phyloP scores from a whole-genome alignment of 768 basidiomycete genomes.

The Fomitopsis pulvina region DNA sequence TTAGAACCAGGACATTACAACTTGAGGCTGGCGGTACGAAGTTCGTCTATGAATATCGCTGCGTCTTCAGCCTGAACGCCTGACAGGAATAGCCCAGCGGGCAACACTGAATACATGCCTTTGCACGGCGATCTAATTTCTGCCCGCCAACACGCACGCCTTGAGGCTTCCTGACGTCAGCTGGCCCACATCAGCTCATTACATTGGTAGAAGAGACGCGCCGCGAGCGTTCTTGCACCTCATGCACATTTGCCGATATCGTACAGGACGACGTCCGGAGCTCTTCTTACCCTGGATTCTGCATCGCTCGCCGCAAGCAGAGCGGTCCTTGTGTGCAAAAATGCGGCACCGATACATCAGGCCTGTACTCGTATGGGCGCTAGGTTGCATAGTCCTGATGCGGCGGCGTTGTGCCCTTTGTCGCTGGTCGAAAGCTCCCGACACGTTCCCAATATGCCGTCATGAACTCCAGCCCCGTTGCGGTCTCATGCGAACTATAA shows the following conservation, averaged over 20 bases:
- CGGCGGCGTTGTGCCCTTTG: neutral
- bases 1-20: too few relatives aligned
- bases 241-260: neutral
- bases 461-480: neutral
- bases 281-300: neutral
- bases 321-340: neutral
- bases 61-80: neutral
- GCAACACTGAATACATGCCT: neutral
- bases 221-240: neutral
- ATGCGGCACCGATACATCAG: neutral
- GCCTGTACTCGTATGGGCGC: conserved; percentile 1
- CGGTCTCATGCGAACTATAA: neutral
- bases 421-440: neutral
- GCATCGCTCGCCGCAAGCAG: neutral
- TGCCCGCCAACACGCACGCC: neutral
- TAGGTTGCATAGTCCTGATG: neutral
- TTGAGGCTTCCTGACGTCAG: conserved; percentile 3
- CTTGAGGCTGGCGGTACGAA: too few relatives aligned
- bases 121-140: neutral
- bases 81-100: neutral
- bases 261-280: neutral
- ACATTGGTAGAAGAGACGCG: neutral
- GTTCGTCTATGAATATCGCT: neutral
- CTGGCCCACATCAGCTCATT: neutral
- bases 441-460: neutral